Conservation (phyloP, 768 basidiomycete genomes). For the Lentinus brumalis region DNA sequence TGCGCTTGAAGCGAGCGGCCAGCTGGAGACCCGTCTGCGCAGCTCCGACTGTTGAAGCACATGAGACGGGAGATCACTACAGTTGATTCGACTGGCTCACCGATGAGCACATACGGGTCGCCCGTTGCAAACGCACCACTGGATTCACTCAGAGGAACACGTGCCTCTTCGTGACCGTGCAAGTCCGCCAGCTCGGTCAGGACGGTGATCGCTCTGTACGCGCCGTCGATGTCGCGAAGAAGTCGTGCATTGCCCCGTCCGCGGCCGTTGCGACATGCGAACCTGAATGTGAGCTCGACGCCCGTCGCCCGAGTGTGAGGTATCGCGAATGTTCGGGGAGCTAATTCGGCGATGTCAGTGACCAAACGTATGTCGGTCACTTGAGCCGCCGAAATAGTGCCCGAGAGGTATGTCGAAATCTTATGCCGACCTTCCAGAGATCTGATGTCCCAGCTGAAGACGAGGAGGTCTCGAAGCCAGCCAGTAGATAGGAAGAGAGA, state of each 20-base stretch:
- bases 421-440: constrained; percentile 22
- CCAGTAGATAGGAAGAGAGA: constrained; percentile 18
- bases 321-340: background rate
- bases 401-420: constrained; percentile 17
- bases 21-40: constrained; percentile 68
- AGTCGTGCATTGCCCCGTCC: constrained; percentile 41
- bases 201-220: constrained; percentile 38
- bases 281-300: constrained; percentile 36
- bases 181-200: constrained; percentile 26
- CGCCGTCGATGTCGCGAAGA: constrained; percentile 20
- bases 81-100: constrained; percentile 17
- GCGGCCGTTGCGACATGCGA: constrained; percentile 34
- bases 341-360: constrained; percentile 6
- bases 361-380: constrained; percentile 22
- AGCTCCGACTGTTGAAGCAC: constrained; percentile 44
- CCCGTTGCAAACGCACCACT: background rate
- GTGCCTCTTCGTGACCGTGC: constrained; percentile 38
- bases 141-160: background rate
- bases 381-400: constrained; percentile 2
- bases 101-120: constrained; percentile 41
- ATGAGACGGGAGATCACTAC: background rate
- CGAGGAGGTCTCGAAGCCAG: constrained; percentile 28
- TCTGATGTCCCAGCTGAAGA: constrained; percentile 29
- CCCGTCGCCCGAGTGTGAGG: background rate
- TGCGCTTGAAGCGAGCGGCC: constrained; percentile 62